phyloP scores from a whole-genome alignment of 2,329 filamentous ascomycete genomes.

The Stachybotrys chlorohalonatus region DNA sequence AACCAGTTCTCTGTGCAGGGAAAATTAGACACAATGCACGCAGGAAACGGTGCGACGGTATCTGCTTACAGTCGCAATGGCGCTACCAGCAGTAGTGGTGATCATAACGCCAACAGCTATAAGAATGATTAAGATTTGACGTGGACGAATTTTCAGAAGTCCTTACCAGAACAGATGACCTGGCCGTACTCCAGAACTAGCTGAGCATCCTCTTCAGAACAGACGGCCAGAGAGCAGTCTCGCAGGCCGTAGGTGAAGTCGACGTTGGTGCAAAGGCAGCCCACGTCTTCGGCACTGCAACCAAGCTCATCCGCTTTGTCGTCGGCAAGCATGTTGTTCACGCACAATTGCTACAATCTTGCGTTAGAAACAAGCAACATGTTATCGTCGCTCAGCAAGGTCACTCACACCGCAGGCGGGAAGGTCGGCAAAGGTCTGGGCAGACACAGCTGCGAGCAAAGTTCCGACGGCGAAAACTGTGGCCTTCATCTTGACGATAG shows the following conservation, averaged over 20 bases:
- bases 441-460: conserved; percentile 29
- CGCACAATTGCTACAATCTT: conserved; percentile 35
- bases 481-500: conserved; percentile 40
- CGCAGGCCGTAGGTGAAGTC: conserved; percentile 41
- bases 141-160: too few relatives aligned
- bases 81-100: conserved; percentile 17
- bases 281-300: conserved; percentile 30
- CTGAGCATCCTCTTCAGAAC: conserved; percentile 24
- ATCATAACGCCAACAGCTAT: conserved; percentile 24
- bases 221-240: conserved; percentile 39
- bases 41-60: too few relatives aligned
- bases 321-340: conserved; percentile 38
- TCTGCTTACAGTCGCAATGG: conserved; percentile 9
- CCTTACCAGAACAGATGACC: conserved; percentile 27
- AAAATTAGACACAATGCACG: too few relatives aligned
- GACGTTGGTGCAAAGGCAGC: conserved; percentile 37
- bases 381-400: background rate
- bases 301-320: conserved; percentile 32
- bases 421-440: conserved; percentile 32
- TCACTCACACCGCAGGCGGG: conserved; percentile 44
- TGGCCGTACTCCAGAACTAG: conserved; percentile 29
- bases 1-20: conserved; percentile 1
- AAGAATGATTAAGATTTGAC: conserved; percentile 7
- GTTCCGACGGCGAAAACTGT: conserved; percentile 31
- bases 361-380: background rate